Evolutionary conservation across 192 early-diverging fungal genomes (phyloP).

Genomic region (Chytriomyces sp.): DNA sequence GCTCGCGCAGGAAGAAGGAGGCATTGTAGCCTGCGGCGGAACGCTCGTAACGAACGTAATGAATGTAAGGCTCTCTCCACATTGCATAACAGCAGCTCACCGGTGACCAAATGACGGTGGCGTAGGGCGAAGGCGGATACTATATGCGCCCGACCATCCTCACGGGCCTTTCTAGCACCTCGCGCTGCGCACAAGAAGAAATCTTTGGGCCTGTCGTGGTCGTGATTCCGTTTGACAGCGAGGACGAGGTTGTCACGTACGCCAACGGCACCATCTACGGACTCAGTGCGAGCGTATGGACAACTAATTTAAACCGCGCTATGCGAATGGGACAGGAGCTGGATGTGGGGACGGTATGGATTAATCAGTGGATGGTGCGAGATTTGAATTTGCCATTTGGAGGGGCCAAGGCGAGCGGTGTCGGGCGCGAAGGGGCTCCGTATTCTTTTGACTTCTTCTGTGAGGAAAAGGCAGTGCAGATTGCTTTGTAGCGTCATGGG

Average conservation of each 20-base stretch:
- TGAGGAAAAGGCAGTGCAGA: conserved; percentile 39
- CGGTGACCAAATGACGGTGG: background rate
- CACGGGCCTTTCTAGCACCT: conserved; percentile 42
- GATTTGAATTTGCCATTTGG: conserved; percentile 78
- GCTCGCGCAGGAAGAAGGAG: conserved; percentile 52
- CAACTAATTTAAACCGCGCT: conserved; percentile 59
- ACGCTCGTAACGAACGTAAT: conserved; percentile 57
- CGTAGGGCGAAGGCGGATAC: conserved; percentile 66
- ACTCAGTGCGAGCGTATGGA: conserved; percentile 75
- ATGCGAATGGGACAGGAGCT: conserved; percentile 62
- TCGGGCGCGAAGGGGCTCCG: conserved; percentile 68
- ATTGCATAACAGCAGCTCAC: conserved; percentile 21
- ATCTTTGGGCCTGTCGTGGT: conserved; percentile 87
- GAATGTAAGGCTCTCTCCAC: conserved; percentile 44
- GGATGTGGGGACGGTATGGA: conserved; percentile 49
- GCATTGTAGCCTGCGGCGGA: conserved; percentile 36
- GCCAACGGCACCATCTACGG: conserved; percentile 77
- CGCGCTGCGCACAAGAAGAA: conserved; percentile 66
- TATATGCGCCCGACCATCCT: conserved; percentile 82
- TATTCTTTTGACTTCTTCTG: conserved; percentile 72
- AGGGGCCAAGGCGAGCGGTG: conserved; percentile 65
- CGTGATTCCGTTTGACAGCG: conserved; percentile 71
- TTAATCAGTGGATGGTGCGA: conserved; percentile 76
- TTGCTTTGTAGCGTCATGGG: too few species aligned
- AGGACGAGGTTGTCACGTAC: conserved; percentile 70